Conservation (phyloP, 306 rosid species). For the Malus orientalis region DNA sequence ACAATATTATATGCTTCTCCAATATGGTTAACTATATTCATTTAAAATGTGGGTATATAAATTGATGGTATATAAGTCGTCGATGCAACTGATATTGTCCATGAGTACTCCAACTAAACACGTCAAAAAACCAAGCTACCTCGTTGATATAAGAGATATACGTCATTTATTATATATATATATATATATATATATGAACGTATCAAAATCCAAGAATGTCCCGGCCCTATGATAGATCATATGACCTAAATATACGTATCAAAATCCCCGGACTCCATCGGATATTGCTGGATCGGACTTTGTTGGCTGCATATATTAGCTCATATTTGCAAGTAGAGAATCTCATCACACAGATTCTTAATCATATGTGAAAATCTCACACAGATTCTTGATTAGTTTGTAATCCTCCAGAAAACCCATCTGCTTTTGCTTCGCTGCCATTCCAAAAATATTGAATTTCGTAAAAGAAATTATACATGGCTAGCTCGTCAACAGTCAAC, state of each 20-base stretch:
- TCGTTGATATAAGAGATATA: too few relatives aligned
- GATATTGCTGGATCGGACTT: slow-evolving; percentile 29
- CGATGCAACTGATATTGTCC: not conserved
- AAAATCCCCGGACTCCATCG: slow-evolving; percentile 7
- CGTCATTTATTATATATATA: too few relatives aligned
- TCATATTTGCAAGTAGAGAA: slow-evolving; percentile 27
- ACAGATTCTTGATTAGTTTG: not conserved
- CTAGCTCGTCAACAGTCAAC: not conserved
- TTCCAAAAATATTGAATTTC: not conserved
- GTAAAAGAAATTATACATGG: not conserved
- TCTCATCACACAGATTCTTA: not conserved
- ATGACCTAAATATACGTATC: too few relatives aligned
- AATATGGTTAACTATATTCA: not conserved
- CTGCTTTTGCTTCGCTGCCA: not conserved
- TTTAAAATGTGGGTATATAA: too few relatives aligned
- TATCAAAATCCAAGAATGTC: too few relatives aligned
- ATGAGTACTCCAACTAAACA: not conserved
- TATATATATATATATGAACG: not conserved
- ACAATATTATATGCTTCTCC: too few relatives aligned
- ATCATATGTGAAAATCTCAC: not conserved
- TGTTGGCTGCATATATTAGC: not conserved
- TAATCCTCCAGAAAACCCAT: not conserved
- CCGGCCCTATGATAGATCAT: too few relatives aligned
- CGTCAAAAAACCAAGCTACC: too few relatives aligned
- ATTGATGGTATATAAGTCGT: too few relatives aligned